phyloP scores from a whole-genome alignment of 805 yeast genomes.

The Wickerhamomyces chaumierensis region DNA sequence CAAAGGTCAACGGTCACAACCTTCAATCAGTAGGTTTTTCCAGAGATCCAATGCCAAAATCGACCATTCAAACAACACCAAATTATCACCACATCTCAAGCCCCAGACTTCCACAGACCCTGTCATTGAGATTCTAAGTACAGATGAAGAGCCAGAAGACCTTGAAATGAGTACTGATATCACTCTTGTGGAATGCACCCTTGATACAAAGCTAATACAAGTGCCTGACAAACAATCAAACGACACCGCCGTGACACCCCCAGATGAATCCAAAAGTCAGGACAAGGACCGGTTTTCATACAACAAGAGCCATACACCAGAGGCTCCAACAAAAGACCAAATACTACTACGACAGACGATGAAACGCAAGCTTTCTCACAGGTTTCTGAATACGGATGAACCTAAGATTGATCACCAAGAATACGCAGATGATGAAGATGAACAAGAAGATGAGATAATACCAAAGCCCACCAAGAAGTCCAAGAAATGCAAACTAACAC shows the following conservation, averaged over 20 bases:
- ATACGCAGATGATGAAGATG: background rate
- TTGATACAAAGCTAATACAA: background rate
- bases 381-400: background rate
- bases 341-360: background rate
- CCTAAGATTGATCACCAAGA: background rate
- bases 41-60: background rate
- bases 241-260: no score
- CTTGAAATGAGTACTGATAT: background rate
- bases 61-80: background rate
- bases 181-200: no score
- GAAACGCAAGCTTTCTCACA: background rate
- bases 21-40: background rate
- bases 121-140: background rate
- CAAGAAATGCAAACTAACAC: slow-evolving; percentile 38
- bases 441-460: background rate
- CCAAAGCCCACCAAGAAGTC: slow-evolving; percentile 1
- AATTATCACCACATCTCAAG: background rate
- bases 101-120: background rate
- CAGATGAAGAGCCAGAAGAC: background rate
- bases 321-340: background rate
- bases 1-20: no score
- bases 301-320: background rate
- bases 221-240: no score
- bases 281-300: background rate
- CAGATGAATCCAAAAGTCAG: background rate